phyloP scores from a whole-genome alignment of 805 yeast genomes.

The Kluyveromyces starmeri region DNA sequence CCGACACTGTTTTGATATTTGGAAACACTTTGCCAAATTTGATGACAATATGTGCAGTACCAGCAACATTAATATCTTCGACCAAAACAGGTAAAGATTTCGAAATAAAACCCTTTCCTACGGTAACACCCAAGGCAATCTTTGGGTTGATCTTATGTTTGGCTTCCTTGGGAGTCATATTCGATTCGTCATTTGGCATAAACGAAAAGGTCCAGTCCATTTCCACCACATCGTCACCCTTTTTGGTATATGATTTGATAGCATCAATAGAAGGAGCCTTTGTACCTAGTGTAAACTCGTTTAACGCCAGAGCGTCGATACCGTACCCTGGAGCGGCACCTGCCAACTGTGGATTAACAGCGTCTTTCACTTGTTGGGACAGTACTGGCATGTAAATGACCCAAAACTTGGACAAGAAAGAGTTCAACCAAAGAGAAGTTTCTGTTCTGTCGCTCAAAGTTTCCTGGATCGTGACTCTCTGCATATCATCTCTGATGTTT shows the following conservation, averaged over 20 bases:
- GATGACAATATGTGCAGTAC: constrained; percentile 57
- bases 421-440: constrained; percentile 75
- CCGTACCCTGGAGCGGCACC: constrained; percentile 79
- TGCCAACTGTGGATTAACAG: constrained; percentile 57
- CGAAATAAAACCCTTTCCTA: constrained; percentile 74
- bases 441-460: constrained; percentile 55
- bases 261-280: constrained; percentile 70
- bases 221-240: constrained; percentile 58
- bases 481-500: constrained; percentile 67
- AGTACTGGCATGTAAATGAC: constrained; percentile 81
- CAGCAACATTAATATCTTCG: constrained; percentile 70
- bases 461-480: constrained; percentile 54
- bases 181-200: constrained; percentile 74
- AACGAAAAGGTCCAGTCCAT: constrained; percentile 82
- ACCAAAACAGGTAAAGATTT: constrained; percentile 70
- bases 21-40: constrained; percentile 61
- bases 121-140: constrained; percentile 69
- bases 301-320: constrained; percentile 62
- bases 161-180: constrained; percentile 71
- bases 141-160: constrained; percentile 67
- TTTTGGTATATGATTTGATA: constrained; percentile 63
- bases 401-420: constrained; percentile 75
- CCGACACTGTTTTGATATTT: constrained; percentile 63
- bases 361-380: constrained; percentile 62
- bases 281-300: constrained; percentile 72